Conservation (phyloP, 805 yeast species). For the Pichia heedii region DNA sequence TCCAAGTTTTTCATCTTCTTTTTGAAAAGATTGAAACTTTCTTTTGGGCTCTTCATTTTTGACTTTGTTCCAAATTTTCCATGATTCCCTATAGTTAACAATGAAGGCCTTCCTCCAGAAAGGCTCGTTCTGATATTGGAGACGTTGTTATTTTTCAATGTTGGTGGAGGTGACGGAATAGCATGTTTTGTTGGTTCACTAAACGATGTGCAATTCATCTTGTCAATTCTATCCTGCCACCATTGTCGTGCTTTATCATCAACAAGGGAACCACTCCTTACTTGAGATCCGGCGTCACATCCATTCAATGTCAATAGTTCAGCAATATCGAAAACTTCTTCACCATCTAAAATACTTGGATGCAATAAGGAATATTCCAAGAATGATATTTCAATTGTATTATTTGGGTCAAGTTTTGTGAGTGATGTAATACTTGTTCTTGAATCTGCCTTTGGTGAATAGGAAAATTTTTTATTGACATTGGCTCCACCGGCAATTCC, state of each 20-base stretch:
- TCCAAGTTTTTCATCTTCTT: conserved; percentile 14
- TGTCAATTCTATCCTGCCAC: conserved; percentile 40
- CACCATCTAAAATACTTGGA: conserved; percentile 18
- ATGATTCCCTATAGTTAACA: background rate
- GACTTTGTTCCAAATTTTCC: conserved; percentile 1
- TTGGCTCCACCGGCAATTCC: conserved; percentile 42
- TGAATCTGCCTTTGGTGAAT: conserved; percentile 1
- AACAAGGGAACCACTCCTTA: conserved; percentile 7
- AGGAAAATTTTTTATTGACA: conserved; percentile 32
- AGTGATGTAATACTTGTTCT: background rate
- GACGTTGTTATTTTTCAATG: background rate
- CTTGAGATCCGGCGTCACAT: conserved; percentile 32
- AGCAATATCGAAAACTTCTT: conserved; percentile 36
- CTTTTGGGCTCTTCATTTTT: conserved; percentile 6
- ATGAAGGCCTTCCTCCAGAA: background rate
- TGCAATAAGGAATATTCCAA: conserved; percentile 45
- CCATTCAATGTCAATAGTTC: conserved; percentile 55
- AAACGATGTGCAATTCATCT: conserved; percentile 16
- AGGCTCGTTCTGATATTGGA: background rate
- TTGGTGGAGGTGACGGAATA: background rate
- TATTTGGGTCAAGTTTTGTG: conserved; percentile 3
- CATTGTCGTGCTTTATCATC: conserved; percentile 37
- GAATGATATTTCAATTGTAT: conserved; percentile 22
- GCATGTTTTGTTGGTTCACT: background rate
- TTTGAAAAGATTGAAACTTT: conserved; percentile 20